phyloP scores from a whole-genome alignment of 2,329 filamentous ascomycete species.

The Sphaerulina musiva region DNA sequence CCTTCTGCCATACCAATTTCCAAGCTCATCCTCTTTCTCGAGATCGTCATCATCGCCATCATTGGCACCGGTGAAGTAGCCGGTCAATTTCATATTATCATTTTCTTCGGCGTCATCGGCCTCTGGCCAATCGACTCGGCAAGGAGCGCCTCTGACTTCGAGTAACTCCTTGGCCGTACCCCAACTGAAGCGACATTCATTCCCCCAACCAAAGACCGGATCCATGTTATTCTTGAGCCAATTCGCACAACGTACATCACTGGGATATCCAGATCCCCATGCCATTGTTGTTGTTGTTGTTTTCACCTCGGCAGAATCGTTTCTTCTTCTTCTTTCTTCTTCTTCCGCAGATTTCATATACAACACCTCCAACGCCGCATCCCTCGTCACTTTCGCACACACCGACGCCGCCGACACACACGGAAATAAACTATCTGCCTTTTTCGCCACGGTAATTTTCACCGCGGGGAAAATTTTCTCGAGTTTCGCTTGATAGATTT shows the following conservation, averaged over 20 bases:
- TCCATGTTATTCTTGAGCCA: constrained; percentile 89
- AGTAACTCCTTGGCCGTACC: constrained; percentile 90
- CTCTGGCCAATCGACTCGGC: constrained; percentile 74
- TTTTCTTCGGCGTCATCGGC: constrained; percentile 58
- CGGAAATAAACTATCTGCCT: constrained; percentile 87
- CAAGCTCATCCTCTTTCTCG: constrained; percentile 58
- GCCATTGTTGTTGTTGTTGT: constrained; percentile 2
- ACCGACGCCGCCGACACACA: constrained; percentile 91
- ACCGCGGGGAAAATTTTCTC: constrained; percentile 73
- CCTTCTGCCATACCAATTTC: constrained; percentile 75
- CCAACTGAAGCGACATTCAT: constrained; percentile 92
- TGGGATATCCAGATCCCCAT: constrained; percentile 94
- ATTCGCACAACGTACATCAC: constrained; percentile 67
- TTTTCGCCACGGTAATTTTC: constrained; percentile 51
- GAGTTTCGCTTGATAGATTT: constrained; percentile 74
- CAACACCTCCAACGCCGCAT: constrained; percentile 76
- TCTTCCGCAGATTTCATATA: constrained; percentile 47
- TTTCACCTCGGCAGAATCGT: too few relatives aligned
- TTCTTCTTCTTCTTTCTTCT: too few relatives aligned
- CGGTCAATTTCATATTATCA: constrained; percentile 60
- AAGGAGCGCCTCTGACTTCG: constrained; percentile 62
- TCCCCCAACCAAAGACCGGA: constrained; percentile 89
- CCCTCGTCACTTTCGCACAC: constrained; percentile 90
- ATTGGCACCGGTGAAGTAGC: constrained; percentile 57
- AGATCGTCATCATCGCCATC: constrained; percentile 42